Conservation (phyloP, 1,284 basidiomycete genomes). For the Vanrija humicola region DNA sequence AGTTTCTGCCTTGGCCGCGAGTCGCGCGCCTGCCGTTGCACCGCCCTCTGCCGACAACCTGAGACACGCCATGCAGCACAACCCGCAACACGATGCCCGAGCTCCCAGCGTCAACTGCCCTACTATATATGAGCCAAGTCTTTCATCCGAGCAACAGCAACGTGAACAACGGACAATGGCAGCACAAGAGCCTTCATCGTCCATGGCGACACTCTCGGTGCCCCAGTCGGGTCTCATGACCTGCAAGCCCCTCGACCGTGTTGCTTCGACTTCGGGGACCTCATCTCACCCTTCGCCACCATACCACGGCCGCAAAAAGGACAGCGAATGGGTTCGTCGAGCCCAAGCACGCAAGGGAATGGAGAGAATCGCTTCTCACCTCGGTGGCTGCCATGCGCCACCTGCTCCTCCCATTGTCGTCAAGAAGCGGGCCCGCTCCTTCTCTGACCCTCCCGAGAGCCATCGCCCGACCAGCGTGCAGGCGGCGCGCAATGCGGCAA, state of each 20-base stretch:
- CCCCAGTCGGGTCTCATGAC: slow-evolving; percentile 7
- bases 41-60: slow-evolving; percentile 13
- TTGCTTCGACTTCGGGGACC: slow-evolving; percentile 1
- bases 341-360: slow-evolving; percentile 10
- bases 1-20: background rate
- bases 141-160: background rate
- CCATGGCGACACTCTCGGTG: background rate
- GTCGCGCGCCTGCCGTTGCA: background rate
- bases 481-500: slow-evolving; percentile 9
- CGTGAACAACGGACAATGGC: background rate
- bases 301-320: slow-evolving; percentile 1
- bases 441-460: slow-evolving; percentile 18
- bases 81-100: background rate
- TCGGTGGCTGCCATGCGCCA: background rate
- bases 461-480: slow-evolving; percentile 10
- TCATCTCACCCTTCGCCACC: background rate
- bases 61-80: slow-evolving; percentile 10
- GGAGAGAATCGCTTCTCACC: slow-evolving; percentile 17
- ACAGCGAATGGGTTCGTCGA: slow-evolving; percentile 2
- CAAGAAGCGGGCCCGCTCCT: slow-evolving; percentile 15
- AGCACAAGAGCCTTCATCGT: background rate
- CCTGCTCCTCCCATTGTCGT: no score
- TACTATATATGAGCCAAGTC: background rate
- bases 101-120: background rate
- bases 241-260: slow-evolving; percentile 17